These are phyloP conservation scores for Mortierella alpina DNA, from an alignment of 192 early-diverging fungal genomes.

Conservation along the genomic window DNA sequence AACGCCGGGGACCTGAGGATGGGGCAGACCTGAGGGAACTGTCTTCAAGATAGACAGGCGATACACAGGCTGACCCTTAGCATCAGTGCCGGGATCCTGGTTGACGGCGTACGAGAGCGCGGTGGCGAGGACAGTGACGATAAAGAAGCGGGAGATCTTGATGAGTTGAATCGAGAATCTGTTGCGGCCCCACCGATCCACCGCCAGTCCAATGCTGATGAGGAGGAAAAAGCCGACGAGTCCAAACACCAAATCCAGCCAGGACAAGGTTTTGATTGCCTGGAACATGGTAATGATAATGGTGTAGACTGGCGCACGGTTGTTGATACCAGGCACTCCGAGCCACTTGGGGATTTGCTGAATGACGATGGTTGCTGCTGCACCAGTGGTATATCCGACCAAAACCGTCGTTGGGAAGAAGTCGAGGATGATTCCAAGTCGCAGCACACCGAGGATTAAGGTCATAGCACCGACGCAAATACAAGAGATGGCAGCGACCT, in stretches of 20 bases:
- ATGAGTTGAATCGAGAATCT: slow-evolving; percentile 67
- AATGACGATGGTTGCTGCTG: slow-evolving; percentile 83
- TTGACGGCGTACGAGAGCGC: slow-evolving; percentile 76
- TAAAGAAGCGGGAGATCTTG: slow-evolving; percentile 77
- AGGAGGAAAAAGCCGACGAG: slow-evolving; percentile 58
- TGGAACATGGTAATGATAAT: slow-evolving; percentile 81
- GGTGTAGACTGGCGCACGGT: slow-evolving; percentile 71
- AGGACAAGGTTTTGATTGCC: slow-evolving; percentile 45
- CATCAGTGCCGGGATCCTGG: slow-evolving; percentile 39
- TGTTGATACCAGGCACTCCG: slow-evolving; percentile 82
- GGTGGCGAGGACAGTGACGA: slow-evolving; percentile 83
- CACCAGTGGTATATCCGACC: slow-evolving; percentile 89
- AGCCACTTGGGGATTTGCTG: slow-evolving; percentile 83
- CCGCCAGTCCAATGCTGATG: slow-evolving; percentile 51
- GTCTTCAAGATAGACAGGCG: slow-evolving; percentile 73
- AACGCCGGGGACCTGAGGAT: slow-evolving; percentile 67
- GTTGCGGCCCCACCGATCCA: slow-evolving; percentile 42
- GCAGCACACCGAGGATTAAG: slow-evolving; percentile 78
- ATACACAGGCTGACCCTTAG: slow-evolving; percentile 55
- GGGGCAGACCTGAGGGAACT: slow-evolving; percentile 80
- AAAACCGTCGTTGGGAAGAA: slow-evolving; percentile 88
- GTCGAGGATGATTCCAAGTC: slow-evolving; percentile 88
- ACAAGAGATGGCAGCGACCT: slow-evolving; percentile 74
- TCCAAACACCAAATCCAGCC: slow-evolving; percentile 73
- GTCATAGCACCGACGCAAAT: slow-evolving; percentile 71